Percentiles rank a stretch among this genome's conserved stretches.
Evolutionary conservation across 352 stramenopile species (phyloP).

Genomic region (Salisapilia sapeloensis): DNA sequence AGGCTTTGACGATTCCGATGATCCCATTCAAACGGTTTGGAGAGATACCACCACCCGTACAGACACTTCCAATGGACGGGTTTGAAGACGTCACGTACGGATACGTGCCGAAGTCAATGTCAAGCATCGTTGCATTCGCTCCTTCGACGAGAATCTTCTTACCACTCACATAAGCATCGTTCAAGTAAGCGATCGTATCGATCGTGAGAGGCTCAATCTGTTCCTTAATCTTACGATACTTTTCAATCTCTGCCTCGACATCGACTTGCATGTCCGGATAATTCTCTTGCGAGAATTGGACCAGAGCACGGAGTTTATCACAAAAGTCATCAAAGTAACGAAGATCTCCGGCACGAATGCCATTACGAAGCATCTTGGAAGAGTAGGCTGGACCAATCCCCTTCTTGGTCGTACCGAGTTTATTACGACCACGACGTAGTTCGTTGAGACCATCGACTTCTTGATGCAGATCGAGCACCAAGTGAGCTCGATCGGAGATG

Average conservation of each 20-base stretch:
- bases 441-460: slow-evolving; percentile 79
- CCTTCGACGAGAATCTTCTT: slow-evolving; percentile 98
- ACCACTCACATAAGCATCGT: slow-evolving; percentile 89
- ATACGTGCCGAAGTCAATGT: slow-evolving; percentile 99
- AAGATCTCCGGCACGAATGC: slow-evolving; percentile 93
- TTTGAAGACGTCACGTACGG: slow-evolving; percentile 99
- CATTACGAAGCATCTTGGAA: slow-evolving; percentile 97
- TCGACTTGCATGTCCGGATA: slow-evolving; percentile 69
- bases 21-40: slow-evolving; percentile 87
- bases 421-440: slow-evolving; percentile 82
- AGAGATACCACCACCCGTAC: slow-evolving; percentile 92
- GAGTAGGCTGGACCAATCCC: slow-evolving; percentile 97
- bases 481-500: slow-evolving; percentile 94
- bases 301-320: slow-evolving; percentile 83
- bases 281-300: slow-evolving; percentile 85
- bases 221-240: slow-evolving; percentile 68
- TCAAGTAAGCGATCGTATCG: slow-evolving; percentile 95
- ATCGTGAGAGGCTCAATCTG: slow-evolving; percentile 79
- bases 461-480: slow-evolving; percentile 99
- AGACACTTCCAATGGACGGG: slow-evolving; percentile 93
- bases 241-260: slow-evolving; percentile 73
- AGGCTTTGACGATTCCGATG: slow-evolving; percentile 98
- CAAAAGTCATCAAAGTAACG: slow-evolving; percentile 79
- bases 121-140: slow-evolving; percentile 98
- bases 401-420: slow-evolving; percentile 99